Conservation (phyloP, 2,329 filamentous ascomycete genomes). For the Epichloe sibirici region DNA sequence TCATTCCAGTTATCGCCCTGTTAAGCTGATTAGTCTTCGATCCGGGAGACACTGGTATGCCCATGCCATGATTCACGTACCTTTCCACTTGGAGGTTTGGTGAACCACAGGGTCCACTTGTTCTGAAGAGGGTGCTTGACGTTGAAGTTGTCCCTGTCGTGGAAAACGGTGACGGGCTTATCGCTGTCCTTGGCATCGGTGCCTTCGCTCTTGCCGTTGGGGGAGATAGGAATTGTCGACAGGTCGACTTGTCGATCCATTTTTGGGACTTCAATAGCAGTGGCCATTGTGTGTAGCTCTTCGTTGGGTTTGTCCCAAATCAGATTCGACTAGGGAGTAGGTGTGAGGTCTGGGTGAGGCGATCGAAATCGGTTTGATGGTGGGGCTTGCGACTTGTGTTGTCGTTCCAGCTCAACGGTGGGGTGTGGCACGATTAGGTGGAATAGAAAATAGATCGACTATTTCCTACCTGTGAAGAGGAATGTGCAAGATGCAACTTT, state of each 20-base stretch:
- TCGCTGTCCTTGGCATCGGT: constrained; percentile 35
- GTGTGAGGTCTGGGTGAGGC: constrained; percentile 12
- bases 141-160: constrained; percentile 98
- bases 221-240: constrained; percentile 55
- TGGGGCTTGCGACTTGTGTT: constrained; percentile 1
- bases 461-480: constrained; percentile 13
- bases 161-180: constrained; percentile 85
- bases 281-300: constrained; percentile 22
- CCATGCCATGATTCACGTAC: constrained; percentile 30
- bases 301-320: background rate
- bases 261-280: constrained; percentile 20
- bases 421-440: constrained; percentile 10
- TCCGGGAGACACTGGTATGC: background rate
- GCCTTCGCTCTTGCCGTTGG: constrained; percentile 42
- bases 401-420: background rate
- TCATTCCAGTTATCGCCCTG: constrained; percentile 99
- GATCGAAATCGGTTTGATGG: constrained; percentile 5
- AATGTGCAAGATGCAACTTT: constrained; percentile 17
- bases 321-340: constrained; percentile 8
- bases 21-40: constrained; percentile 6
- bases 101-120: constrained; percentile 99
- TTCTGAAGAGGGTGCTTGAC: constrained; percentile 98
- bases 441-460: constrained; percentile 14
- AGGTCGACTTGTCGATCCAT: constrained; percentile 50
- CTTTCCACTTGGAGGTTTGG: constrained; percentile 93